phyloP scores from a whole-genome alignment of 352 stramenopile species.

The Phytophthora citricola region DNA sequence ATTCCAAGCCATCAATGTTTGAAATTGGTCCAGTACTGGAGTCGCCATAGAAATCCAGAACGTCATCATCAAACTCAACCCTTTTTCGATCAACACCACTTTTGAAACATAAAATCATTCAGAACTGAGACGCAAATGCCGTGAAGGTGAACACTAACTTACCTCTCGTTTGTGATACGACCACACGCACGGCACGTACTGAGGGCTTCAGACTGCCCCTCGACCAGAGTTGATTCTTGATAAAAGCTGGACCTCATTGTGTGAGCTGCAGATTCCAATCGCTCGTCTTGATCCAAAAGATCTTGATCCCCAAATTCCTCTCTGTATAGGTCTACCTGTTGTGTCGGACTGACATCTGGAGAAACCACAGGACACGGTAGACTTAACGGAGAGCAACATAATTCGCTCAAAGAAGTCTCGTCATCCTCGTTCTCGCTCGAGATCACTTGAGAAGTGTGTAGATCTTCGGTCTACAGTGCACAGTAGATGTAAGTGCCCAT shows the following conservation, averaged over 20 bases:
- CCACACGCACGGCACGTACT: slow-evolving; percentile 21
- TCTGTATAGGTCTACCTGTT: too few relatives aligned
- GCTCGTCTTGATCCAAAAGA: not conserved
- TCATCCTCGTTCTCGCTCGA: not conserved
- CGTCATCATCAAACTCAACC: not conserved
- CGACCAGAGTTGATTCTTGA: not conserved
- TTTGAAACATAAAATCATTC: not conserved
- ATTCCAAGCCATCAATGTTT: not conserved
- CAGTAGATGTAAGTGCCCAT: not conserved
- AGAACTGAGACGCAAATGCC: not conserved
- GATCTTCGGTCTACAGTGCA: slow-evolving; percentile 6
- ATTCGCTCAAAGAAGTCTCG: not conserved
- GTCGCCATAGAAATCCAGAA: not conserved
- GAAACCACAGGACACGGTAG: not conserved
- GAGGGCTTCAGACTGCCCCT: not conserved
- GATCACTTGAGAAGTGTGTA: not conserved
- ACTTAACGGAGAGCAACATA: not conserved
- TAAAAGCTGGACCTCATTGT: not conserved
- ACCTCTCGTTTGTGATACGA: slow-evolving; percentile 17
- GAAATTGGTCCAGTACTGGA: not conserved
- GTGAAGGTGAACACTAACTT: not conserved
- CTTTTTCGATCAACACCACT: not conserved
- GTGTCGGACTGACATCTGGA: not conserved
- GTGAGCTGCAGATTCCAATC: not conserved
- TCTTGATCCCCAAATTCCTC: not conserved